Evolutionary conservation across 768 basidiomycete species (phyloP).

Genomic region (Mycena indigotica): DNA sequence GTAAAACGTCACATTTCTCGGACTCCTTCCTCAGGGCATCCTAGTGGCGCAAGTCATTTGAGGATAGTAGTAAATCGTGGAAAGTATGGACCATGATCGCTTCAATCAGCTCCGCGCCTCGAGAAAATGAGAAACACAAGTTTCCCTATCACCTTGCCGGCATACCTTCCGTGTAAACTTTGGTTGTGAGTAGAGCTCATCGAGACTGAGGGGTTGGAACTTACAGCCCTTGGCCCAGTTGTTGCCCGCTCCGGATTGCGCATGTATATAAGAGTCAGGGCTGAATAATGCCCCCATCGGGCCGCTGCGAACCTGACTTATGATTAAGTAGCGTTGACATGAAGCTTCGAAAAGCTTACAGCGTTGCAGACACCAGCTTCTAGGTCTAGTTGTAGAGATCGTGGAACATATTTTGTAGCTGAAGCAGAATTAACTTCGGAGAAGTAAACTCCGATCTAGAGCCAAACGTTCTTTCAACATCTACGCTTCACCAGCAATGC

Average conservation of each 20-base stretch:
- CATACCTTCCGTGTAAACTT: slow-evolving; percentile 87
- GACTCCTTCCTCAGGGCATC: slow-evolving; percentile 80
- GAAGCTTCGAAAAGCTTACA: slow-evolving; percentile 41
- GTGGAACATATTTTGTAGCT: slow-evolving; percentile 78
- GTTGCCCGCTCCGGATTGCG: slow-evolving; percentile 74
- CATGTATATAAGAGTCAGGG: slow-evolving; percentile 82
- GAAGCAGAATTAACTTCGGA: slow-evolving; percentile 60
- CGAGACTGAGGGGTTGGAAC: slow-evolving; percentile 28
- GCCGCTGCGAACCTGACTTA: slow-evolving; percentile 62
- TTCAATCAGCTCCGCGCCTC: slow-evolving; percentile 93
- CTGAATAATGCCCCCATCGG: slow-evolving; percentile 75
- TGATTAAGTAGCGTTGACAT: slow-evolving; percentile 3
- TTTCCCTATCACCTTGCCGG: slow-evolving; percentile 15
- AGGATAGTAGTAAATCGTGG: too few species aligned
- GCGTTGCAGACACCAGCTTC: slow-evolving; percentile 85
- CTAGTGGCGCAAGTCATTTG: slow-evolving; percentile 31
- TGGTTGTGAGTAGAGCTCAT: slow-evolving; percentile 16
- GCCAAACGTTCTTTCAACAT: slow-evolving; percentile 1
- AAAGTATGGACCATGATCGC: slow-evolving; percentile 70
- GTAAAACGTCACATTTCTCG: slow-evolving; percentile 81
- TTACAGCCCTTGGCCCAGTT: slow-evolving; percentile 96
- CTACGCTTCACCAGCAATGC: slow-evolving; percentile 21
- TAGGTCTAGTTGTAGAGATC: slow-evolving; percentile 88
- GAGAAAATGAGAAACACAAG: not conserved
- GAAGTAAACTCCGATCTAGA: slow-evolving; percentile 81